Conservation (phyloP, 495 filamentous ascomycete genomes). For the Penicillium subrubescens region DNA sequence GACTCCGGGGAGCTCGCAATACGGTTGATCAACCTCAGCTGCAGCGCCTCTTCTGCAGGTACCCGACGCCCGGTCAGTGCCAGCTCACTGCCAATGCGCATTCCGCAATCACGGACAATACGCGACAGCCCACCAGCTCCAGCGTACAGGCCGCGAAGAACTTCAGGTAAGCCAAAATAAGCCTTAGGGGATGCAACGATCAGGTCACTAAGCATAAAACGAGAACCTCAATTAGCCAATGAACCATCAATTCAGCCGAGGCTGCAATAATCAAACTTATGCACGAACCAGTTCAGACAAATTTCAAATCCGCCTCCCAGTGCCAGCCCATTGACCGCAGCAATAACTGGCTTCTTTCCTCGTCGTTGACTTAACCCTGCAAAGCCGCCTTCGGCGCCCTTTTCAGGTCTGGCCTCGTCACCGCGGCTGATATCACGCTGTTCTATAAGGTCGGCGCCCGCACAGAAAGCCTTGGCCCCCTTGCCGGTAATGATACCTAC, state of each 20-base stretch:
- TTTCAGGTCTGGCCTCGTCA: slow-evolving; percentile 3
- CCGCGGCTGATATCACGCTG: slow-evolving; percentile 13
- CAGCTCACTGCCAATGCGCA: slow-evolving; percentile 67
- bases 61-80: slow-evolving; percentile 62
- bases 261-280: neutral
- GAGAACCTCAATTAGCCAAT: neutral
- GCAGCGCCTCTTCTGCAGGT: slow-evolving; percentile 54
- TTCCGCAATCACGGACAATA: slow-evolving; percentile 59
- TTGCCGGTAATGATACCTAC: slow-evolving; percentile 30
- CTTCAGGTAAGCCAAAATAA: slow-evolving; percentile 65
- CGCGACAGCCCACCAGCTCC: slow-evolving; percentile 68
- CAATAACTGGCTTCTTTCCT: slow-evolving; percentile 60
- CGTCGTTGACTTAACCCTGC: slow-evolving; percentile 32
- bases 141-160: slow-evolving; percentile 58
- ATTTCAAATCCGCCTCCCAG: slow-evolving; percentile 77
- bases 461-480: slow-evolving; percentile 54
- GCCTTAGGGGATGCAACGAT: slow-evolving; percentile 58
- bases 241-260: too few species aligned
- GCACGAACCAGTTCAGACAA: slow-evolving; percentile 53
- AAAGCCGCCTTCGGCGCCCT: slow-evolving; percentile 22
- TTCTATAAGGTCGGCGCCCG: slow-evolving; percentile 49
- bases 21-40: slow-evolving; percentile 36
- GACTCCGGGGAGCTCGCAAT: slow-evolving; percentile 50
- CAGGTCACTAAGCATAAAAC: slow-evolving; percentile 49
- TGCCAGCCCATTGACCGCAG: slow-evolving; percentile 69